Conservation (phyloP, 441 rosid species). For the Erodium trifolium region DNA sequence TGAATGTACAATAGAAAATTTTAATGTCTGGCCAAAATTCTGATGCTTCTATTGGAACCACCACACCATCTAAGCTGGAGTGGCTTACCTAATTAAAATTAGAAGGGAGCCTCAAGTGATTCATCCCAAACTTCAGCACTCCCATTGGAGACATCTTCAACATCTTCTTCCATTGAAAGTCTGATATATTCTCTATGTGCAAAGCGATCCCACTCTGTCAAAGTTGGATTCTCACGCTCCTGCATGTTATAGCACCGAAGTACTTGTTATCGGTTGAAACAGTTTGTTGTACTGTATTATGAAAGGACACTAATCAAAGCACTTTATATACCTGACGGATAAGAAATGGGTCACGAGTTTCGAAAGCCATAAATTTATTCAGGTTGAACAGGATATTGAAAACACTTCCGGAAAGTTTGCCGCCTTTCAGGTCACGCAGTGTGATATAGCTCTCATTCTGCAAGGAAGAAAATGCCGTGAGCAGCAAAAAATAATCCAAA, state of each 20-base stretch:
- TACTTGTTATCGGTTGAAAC: background rate
- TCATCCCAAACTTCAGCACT: constrained; percentile 66
- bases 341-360: constrained; percentile 49
- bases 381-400: constrained; percentile 61
- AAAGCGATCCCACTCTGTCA: constrained; percentile 54
- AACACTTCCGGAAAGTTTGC: constrained; percentile 49
- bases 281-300: background rate
- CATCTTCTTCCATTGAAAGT: constrained; percentile 59
- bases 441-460: constrained; percentile 53
- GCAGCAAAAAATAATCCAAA: background rate
- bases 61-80: background rate
- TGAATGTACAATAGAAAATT: background rate
- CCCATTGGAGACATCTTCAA: constrained; percentile 50
- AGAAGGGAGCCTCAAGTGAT: constrained; percentile 53
- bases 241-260: constrained; percentile 13
- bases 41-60: background rate
- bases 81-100: constrained; percentile 23
- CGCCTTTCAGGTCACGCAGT: constrained; percentile 42
- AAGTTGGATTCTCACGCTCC: constrained; percentile 45
- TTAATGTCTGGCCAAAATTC: background rate
- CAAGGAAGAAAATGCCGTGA: constrained; percentile 14
- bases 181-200: constrained; percentile 52
- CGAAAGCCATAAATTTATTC: constrained; percentile 50
- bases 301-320: constrained; percentile 12
- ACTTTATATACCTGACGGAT: constrained; percentile 40